Base-by-base conservation (phyloP, 352 stramenopile species). In the Globisporangium heterothallicum region DNA sequence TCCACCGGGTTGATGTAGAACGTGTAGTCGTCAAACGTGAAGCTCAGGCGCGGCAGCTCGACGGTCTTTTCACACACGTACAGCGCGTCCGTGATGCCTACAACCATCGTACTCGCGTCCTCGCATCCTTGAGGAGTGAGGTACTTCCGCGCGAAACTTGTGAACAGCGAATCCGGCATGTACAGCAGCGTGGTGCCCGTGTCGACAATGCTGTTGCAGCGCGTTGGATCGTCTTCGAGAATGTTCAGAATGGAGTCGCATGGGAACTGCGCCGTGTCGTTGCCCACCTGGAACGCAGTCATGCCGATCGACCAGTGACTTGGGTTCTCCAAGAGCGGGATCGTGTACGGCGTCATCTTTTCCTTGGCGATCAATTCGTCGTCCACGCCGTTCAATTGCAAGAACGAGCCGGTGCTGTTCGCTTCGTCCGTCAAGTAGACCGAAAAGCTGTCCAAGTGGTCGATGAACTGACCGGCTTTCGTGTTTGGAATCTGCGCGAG, bases 321-420 rank as follows among this genome's bases (percentile, higher is more conserved):
- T 18, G 3, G 61, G 64, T 58, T 78, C 74, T 41, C 50, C 22
- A 50, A 42, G 30, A 89, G 47, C 5, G 65, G 58, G 9, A 92
- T 26, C 12, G 51, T 68, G 40, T 75, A 77, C 29, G 63, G 53
- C 29, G 60, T 68, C 24, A 84, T 56, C 6, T 68, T 66, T 41
- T 84, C 62, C 4, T 64, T 30, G 16, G 56, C 48, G 59, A 89
- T 76, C 4, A 86, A 45, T 0, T 65, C 59, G 18, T 78, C 63
- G 42, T 88, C 78, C 14, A 89, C 70, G 2, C 61, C 78, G 38
- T 89, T 87, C 1, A 91, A 42, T 42, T 88, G 55, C 30, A 91
- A 61, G 59, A 87, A 88, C 25, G 77, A 87, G 9, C 72, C 77
- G 9, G 66, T 49, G 0, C 63, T 38, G 30, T 59, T 66, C 44